Evolutionary conservation across 2,329 filamentous ascomycete species (phyloP).

Genomic region (Diaporthe batatas): DNA sequence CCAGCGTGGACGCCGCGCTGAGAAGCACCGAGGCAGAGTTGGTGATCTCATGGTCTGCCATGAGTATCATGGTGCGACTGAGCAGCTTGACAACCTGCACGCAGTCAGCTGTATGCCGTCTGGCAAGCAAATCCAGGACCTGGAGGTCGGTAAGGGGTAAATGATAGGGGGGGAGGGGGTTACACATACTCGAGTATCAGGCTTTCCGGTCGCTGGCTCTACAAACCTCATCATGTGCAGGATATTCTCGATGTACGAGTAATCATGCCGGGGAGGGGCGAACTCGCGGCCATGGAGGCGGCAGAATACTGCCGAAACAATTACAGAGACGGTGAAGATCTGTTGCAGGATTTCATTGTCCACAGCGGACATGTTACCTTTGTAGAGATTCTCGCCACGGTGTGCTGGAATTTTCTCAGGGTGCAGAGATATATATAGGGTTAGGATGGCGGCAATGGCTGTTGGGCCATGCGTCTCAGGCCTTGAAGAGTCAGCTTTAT

Average conservation of each 20-base stretch:
- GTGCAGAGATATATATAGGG: neutral
- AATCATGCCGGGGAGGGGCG: neutral
- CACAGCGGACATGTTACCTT: neutral
- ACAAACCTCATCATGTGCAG: constrained; percentile 19
- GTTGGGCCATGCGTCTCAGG: constrained; percentile 4
- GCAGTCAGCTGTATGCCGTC: neutral
- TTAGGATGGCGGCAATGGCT: constrained; percentile 8
- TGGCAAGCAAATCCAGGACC: too few species aligned
- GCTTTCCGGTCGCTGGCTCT: neutral
- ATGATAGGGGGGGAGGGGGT: too few species aligned
- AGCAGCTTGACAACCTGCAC: neutral
- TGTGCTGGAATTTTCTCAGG: constrained; percentile 20
- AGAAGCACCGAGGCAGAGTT: constrained; percentile 21
- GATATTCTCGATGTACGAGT: constrained; percentile 25
- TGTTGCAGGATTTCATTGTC: neutral
- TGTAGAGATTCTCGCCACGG: constrained; percentile 6
- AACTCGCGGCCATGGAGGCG: constrained; percentile 25
- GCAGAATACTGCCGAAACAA: constrained; percentile 12
- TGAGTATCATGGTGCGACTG: constrained; percentile 5
- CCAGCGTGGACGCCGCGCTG: neutral
- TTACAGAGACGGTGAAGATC: neutral
- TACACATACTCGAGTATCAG: constrained; percentile 8
- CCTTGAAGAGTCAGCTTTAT: neutral
- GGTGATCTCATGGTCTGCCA: constrained; percentile 20
- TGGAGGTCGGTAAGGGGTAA: neutral